A percentile compares a stretch with the other conserved stretches of the same genome.
phyloP scores from a whole-genome alignment of 345 rosid species.

The Pelargonium nanum region DNA sequence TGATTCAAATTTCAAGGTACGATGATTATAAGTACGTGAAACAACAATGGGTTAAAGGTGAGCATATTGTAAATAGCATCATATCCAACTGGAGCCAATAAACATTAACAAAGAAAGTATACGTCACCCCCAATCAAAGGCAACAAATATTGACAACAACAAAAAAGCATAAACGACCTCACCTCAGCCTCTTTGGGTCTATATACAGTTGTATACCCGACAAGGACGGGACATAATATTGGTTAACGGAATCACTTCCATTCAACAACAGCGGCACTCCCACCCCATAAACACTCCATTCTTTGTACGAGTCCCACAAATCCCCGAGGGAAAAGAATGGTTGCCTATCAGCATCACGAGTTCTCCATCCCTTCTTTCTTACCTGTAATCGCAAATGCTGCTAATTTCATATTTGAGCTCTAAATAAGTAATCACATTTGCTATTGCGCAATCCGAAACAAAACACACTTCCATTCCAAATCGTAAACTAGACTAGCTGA shows the following conservation, averaged over 20 bases:
- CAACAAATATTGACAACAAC: not conserved
- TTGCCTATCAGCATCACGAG: constrained; percentile 16
- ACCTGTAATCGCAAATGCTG: constrained; percentile 14
- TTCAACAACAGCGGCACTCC: constrained; percentile 46
- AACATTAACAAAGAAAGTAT: not conserved
- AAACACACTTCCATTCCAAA: not conserved
- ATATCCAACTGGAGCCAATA: not conserved
- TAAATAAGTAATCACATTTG: too few species aligned
- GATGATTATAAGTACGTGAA: too few species aligned
- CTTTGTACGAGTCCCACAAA: constrained; percentile 49
- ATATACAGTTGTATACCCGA: constrained; percentile 55
- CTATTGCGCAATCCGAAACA: too few species aligned
- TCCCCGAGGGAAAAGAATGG: constrained; percentile 35
- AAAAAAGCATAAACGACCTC: constrained; percentile 14
- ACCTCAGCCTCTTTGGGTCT: constrained; percentile 36
- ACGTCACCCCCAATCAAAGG: not conserved
- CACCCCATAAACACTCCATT: constrained; percentile 59
- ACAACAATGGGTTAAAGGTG: not conserved
- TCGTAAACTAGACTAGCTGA: too few species aligned
- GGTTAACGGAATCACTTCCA: constrained; percentile 34
- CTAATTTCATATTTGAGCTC: too few species aligned
- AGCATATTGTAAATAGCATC: not conserved
- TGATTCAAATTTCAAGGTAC: not conserved
- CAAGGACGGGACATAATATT: constrained; percentile 59
- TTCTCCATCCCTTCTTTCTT: constrained; percentile 18